Evolutionary conservation across 2,329 filamentous ascomycete species (phyloP).

Genomic region (Mollisia scopiformis): DNA sequence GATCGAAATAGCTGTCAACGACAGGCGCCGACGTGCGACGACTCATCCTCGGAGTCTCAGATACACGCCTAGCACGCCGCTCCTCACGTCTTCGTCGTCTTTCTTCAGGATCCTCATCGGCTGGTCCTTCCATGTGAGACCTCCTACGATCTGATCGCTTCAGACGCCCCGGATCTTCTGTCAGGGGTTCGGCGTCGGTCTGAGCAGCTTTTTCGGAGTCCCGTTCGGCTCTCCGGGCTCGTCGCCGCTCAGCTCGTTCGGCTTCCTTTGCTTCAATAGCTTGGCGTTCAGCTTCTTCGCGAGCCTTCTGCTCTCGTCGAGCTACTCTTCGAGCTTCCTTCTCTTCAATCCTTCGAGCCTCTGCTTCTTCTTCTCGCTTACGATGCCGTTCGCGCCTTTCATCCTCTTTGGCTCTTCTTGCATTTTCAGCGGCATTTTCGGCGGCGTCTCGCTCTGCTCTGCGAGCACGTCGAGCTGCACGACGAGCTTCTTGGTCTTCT

Average conservation of each 20-base stretch:
- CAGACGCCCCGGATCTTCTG: slow-evolving; percentile 45
- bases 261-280: slow-evolving; percentile 42
- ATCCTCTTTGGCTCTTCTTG: slow-evolving; percentile 59
- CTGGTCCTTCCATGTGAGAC: slow-evolving; percentile 46
- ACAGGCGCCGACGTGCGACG: slow-evolving; percentile 47
- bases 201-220: slow-evolving; percentile 43
- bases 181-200: slow-evolving; percentile 48
- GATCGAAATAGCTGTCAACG: slow-evolving; percentile 49
- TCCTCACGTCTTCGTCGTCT: slow-evolving; percentile 58
- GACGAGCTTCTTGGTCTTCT: slow-evolving; percentile 55
- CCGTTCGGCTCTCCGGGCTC: slow-evolving; percentile 48
- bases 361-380: slow-evolving; percentile 59
- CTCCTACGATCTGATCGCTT: slow-evolving; percentile 51
- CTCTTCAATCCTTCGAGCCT: slow-evolving; percentile 57
- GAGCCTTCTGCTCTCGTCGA: slow-evolving; percentile 52
- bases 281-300: slow-evolving; percentile 43
- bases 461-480: slow-evolving; percentile 63
- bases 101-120: slow-evolving; percentile 54
- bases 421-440: slow-evolving; percentile 54
- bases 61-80: slow-evolving; percentile 47
- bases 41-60: slow-evolving; percentile 35
- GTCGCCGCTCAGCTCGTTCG: slow-evolving; percentile 52
- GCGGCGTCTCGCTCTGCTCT: slow-evolving; percentile 54
- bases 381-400: slow-evolving; percentile 57
- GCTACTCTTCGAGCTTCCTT: slow-evolving; percentile 62